These are phyloP conservation scores for Phyllosticta paracitricarpa DNA, from an alignment of 2,329 filamentous ascomycete species.

Conservation along the genomic window DNA sequence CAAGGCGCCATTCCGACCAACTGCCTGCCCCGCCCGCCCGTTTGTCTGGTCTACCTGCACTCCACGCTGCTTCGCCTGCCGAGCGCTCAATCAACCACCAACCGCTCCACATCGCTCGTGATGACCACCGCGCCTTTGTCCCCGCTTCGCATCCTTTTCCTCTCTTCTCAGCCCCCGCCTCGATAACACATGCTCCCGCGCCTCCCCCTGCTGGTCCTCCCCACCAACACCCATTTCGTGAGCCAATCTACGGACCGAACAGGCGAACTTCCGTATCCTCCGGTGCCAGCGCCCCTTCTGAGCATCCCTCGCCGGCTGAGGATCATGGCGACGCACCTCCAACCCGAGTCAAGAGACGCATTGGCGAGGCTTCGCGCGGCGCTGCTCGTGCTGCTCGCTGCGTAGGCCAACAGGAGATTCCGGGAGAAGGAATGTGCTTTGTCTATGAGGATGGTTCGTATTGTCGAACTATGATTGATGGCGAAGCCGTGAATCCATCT, in stretches of 20 bases:
- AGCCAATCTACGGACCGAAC: constrained; percentile 17
- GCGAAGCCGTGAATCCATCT: constrained; percentile 76
- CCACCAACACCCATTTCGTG: background rate
- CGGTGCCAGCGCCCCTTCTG: constrained; percentile 16
- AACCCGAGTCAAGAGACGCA: constrained; percentile 21
- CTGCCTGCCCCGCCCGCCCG: constrained; percentile 1
- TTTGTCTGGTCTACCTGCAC: constrained; percentile 15
- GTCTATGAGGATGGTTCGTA: constrained; percentile 78
- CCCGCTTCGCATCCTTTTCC: constrained; percentile 20
- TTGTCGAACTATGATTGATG: constrained; percentile 75
- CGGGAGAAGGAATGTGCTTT: constrained; percentile 72
- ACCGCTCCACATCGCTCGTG: constrained; percentile 24
- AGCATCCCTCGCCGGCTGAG: constrained; percentile 19
- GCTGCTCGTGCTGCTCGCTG: constrained; percentile 25
- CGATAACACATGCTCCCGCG: background rate
- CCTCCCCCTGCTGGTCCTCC: background rate
- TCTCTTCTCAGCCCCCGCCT: background rate
- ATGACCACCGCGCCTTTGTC: constrained; percentile 25
- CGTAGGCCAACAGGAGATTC: constrained; percentile 45
- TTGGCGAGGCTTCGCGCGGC: constrained; percentile 24
- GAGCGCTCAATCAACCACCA: constrained; percentile 21
- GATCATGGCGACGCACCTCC: constrained; percentile 22
- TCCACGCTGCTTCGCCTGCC: constrained; percentile 15
- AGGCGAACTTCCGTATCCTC: constrained; percentile 21
- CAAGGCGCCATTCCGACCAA: constrained; percentile 18